Percentiles rank a stretch among this genome's conserved stretches.
phyloP scores from a whole-genome alignment of 2,329 filamentous ascomycete species.

The Colletotrichum musicola region DNA sequence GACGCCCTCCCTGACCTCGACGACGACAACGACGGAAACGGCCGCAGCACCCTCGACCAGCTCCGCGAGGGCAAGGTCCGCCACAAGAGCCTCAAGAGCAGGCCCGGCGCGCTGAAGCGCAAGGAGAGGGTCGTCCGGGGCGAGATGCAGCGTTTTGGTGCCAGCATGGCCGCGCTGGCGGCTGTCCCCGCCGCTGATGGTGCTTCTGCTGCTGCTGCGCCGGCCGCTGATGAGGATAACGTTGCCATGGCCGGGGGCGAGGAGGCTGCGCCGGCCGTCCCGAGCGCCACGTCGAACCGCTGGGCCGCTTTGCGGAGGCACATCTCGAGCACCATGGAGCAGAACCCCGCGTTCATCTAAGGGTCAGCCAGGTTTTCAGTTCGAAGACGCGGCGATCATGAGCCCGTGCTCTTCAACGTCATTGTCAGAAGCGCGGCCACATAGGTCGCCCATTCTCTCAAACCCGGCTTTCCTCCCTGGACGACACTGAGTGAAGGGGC shows the following conservation, averaged over 20 bases:
- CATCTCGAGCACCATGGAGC: constrained; percentile 90
- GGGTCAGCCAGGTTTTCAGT: background rate
- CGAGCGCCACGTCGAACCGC: constrained; percentile 63
- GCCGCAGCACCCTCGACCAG: constrained; percentile 48
- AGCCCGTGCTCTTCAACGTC: no score
- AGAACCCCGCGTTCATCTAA: constrained; percentile 79
- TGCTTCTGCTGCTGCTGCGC: constrained; percentile 34
- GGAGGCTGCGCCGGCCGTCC: constrained; percentile 4
- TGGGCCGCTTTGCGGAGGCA: constrained; percentile 88
- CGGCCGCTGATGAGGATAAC: constrained; percentile 37
- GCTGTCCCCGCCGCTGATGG: constrained; percentile 45
- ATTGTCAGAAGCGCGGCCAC: no score
- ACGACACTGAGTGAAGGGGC: no score
- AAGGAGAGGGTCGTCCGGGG: constrained; percentile 83
- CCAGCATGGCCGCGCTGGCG: constrained; percentile 83
- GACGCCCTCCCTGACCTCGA: constrained; percentile 80
- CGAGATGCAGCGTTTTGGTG: constrained; percentile 87
- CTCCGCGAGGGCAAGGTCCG: constrained; percentile 71
- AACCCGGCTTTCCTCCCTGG: no score
- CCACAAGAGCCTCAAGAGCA: constrained; percentile 79
- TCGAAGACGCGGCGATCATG: background rate
- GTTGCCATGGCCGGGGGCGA: constrained; percentile 36
- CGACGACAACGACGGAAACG: constrained; percentile 53
- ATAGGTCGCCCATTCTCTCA: no score
- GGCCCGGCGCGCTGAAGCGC: constrained; percentile 84